These are phyloP conservation scores for Pestalotiopsis sp. DNA, from an alignment of 2,329 filamentous ascomycete genomes.

Conservation along the genomic window DNA sequence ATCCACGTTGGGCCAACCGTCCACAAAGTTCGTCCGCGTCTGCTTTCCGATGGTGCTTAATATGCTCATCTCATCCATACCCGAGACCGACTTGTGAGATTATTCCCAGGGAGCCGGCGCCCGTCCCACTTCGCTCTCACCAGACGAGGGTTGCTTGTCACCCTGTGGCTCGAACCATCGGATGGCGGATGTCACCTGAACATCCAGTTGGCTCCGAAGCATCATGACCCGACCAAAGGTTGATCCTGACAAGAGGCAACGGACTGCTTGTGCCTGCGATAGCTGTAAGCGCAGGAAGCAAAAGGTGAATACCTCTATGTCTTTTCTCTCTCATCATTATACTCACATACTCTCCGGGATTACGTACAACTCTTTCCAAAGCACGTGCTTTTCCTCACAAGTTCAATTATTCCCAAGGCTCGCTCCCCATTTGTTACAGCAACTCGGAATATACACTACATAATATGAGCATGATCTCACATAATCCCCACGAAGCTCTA, in stretches of 20 bases:
- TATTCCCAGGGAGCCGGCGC: conserved; percentile 29
- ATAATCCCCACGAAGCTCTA: not conserved
- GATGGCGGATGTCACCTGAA: conserved; percentile 37
- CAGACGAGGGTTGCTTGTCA: conserved; percentile 26
- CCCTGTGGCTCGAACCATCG: conserved; percentile 28
- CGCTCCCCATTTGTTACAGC: not conserved
- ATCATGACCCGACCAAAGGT: conserved; percentile 56
- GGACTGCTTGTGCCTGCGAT: conserved; percentile 66
- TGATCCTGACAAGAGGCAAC: conserved; percentile 61
- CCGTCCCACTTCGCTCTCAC: conserved; percentile 27
- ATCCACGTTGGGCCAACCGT: not conserved
- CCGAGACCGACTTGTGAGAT: conserved; percentile 31
- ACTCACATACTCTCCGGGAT: not conserved
- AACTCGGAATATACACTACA: not conserved
- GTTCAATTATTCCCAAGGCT: not conserved
- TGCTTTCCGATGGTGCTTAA: conserved; percentile 32
- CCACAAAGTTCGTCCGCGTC: not conserved
- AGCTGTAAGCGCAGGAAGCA: conserved; percentile 69
- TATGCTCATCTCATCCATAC: conserved; percentile 28
- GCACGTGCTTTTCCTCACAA: not conserved
- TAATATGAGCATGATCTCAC: not conserved
- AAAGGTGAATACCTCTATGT: conserved; percentile 53
- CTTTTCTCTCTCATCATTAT: not conserved
- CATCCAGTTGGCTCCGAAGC: conserved; percentile 25
- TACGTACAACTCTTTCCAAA: not conserved